Percentiles rank a stretch among this genome's conserved stretches.
These are phyloP conservation scores for Ceriops tagal DNA, from an alignment of 345 rosid species.

Conservation along the genomic window DNA sequence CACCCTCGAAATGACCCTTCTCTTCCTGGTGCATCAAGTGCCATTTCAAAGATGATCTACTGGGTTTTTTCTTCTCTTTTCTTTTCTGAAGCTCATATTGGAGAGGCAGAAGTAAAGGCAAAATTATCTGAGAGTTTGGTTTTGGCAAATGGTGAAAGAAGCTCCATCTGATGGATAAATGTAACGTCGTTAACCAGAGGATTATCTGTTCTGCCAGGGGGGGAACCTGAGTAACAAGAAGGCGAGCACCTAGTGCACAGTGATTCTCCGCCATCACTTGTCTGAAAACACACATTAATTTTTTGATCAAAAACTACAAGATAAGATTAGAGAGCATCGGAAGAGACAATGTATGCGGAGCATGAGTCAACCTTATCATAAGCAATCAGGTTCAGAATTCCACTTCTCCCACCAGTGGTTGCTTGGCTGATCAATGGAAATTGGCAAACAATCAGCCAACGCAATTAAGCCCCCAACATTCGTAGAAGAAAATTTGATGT, in stretches of 20 bases:
- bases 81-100: constrained; percentile 14
- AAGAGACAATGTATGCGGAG: not conserved
- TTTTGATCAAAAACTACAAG: too few relatives aligned
- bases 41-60: not conserved
- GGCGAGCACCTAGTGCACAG: constrained; percentile 40
- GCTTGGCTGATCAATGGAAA: constrained; percentile 40
- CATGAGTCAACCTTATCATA: constrained; percentile 34
- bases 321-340: not conserved
- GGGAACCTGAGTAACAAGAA: constrained; percentile 58
- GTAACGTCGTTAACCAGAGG: constrained; percentile 67
- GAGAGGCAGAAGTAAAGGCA: constrained; percentile 36
- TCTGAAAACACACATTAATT: constrained; percentile 14
- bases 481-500: not conserved
- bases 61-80: not conserved
- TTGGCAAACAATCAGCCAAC: too few relatives aligned
- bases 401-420: constrained; percentile 37
- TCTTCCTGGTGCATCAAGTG: not conserved
- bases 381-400: constrained; percentile 34
- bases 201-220: constrained; percentile 69
- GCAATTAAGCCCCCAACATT: not conserved
- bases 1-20: not conserved
- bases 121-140: constrained; percentile 47
- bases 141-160: constrained; percentile 53
- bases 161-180: constrained; percentile 65
- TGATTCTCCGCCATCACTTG: constrained; percentile 33